phyloP scores from a whole-genome alignment of 495 filamentous ascomycete genomes.

The Parathielavia hyrcaniae region DNA sequence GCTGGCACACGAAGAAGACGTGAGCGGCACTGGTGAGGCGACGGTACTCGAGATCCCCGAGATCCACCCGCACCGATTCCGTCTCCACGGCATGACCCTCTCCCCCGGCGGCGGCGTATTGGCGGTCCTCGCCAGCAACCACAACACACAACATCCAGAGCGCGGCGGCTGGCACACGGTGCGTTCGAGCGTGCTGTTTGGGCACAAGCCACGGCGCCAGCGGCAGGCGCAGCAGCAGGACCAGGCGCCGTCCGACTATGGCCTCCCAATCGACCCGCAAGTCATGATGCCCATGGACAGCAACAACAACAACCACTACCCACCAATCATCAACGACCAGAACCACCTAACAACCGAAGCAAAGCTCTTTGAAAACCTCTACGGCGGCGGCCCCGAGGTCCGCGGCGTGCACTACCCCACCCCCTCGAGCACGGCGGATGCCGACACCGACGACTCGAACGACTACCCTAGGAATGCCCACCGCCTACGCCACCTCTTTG shows the following conservation, averaged over 20 bases:
- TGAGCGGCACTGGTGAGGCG: slow-evolving; percentile 21
- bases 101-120: slow-evolving; percentile 42
- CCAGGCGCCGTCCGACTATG: neutral
- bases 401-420: slow-evolving; percentile 28
- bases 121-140: slow-evolving; percentile 35
- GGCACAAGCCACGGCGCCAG: slow-evolving; percentile 21
- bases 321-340: no score
- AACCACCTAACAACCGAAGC: slow-evolving; percentile 39
- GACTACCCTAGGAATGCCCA: neutral
- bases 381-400: slow-evolving; percentile 41
- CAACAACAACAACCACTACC: neutral
- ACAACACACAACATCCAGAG: slow-evolving; percentile 37
- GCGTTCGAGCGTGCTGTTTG: slow-evolving; percentile 38
- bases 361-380: slow-evolving; percentile 43
- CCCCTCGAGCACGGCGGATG: neutral
- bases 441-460: slow-evolving; percentile 1
- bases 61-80: slow-evolving; percentile 40
- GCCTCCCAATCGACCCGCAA: slow-evolving; percentile 1
- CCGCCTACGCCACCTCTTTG: slow-evolving; percentile 30
- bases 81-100: slow-evolving; percentile 40
- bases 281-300: neutral
- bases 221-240: neutral
- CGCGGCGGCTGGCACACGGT: slow-evolving; percentile 41
- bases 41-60: slow-evolving; percentile 30
- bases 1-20: slow-evolving; percentile 14